These are phyloP conservation scores for Didymella glomerata DNA, from an alignment of 2,329 filamentous ascomycete species.

Conservation along the genomic window DNA sequence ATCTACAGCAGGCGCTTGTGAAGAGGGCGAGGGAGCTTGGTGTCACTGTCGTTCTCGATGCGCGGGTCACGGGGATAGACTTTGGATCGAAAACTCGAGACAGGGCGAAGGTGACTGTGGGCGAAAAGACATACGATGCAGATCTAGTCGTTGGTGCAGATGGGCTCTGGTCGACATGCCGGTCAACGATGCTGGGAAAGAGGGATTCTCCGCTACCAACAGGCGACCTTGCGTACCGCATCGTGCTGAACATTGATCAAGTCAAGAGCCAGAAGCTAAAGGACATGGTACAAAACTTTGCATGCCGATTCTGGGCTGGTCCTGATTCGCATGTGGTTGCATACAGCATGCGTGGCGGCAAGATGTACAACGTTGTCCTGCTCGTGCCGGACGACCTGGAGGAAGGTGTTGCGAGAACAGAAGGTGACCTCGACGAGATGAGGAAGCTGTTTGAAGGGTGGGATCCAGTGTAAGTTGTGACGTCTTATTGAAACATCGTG, in stretches of 20 bases:
- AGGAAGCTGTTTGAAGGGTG: constrained; percentile 66
- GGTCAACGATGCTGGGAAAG: constrained; percentile 48
- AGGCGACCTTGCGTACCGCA: constrained; percentile 71
- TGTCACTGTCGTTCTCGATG: constrained; percentile 60
- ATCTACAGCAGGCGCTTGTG: constrained; percentile 65
- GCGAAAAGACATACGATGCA: constrained; percentile 54
- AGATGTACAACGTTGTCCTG: constrained; percentile 72
- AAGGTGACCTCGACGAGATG: constrained; percentile 69
- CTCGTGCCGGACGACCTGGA: constrained; percentile 71
- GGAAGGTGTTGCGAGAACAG: constrained; percentile 59
- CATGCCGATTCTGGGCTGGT: constrained; percentile 70
- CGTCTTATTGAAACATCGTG: constrained; percentile 27
- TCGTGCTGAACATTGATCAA: constrained; percentile 63
- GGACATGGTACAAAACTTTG: constrained; percentile 62
- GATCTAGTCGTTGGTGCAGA: constrained; percentile 71
- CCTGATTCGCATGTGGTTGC: constrained; percentile 68
- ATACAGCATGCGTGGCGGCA: constrained; percentile 67
- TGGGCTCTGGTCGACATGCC: constrained; percentile 68
- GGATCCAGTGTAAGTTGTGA: constrained; percentile 66
- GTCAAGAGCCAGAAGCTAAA: constrained; percentile 61
- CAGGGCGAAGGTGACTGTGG: constrained; percentile 52
- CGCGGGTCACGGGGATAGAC: constrained; percentile 59
- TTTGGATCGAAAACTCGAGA: constrained; percentile 50
- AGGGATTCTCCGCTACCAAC: constrained; percentile 55
- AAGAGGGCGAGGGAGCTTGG: constrained; percentile 63